Percentiles rank a stretch among this genome's conserved stretches.
These are phyloP conservation scores for Mollisia scopiformis DNA, from an alignment of 2,329 filamentous ascomycete genomes.

Conservation along the genomic window DNA sequence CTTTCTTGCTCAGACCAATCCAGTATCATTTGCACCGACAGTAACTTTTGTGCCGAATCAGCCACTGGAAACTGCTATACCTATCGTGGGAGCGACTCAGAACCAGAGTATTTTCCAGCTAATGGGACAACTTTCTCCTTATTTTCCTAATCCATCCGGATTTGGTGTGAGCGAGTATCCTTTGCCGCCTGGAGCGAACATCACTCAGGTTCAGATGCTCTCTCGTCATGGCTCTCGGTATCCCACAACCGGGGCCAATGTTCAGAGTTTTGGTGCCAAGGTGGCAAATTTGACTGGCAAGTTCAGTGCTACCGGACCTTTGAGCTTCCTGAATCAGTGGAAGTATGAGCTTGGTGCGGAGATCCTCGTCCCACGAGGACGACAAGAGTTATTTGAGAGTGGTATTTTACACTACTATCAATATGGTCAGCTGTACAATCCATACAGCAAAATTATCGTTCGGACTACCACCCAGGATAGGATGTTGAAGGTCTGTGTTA, in stretches of 20 bases:
- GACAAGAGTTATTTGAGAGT: constrained; percentile 73
- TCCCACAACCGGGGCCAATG: constrained; percentile 63
- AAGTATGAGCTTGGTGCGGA: constrained; percentile 70
- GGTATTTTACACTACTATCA: constrained; percentile 70
- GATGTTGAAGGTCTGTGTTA: constrained; percentile 65
- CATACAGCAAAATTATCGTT: constrained; percentile 72
- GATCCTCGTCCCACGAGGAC: constrained; percentile 72
- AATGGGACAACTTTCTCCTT: constrained; percentile 72
- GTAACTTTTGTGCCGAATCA: constrained; percentile 68
- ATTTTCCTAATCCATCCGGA: constrained; percentile 66
- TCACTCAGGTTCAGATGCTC: constrained; percentile 73
- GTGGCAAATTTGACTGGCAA: constrained; percentile 57
- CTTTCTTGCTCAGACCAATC: constrained; percentile 73
- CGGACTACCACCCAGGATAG: constrained; percentile 77
- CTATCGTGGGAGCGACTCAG: constrained; percentile 62
- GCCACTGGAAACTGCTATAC: constrained; percentile 71
- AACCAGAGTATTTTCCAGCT: constrained; percentile 71
- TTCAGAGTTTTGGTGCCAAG: constrained; percentile 57
- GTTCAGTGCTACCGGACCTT: constrained; percentile 57
- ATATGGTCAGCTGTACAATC: constrained; percentile 63
- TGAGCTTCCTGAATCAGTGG: constrained; percentile 73
- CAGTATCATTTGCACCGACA: constrained; percentile 61
- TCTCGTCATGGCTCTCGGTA: constrained; percentile 76
- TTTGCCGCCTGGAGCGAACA: constrained; percentile 66
- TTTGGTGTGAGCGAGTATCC: constrained; percentile 77